phyloP scores from a whole-genome alignment of 345 rosid genomes.

The Trapa bicornis region DNA sequence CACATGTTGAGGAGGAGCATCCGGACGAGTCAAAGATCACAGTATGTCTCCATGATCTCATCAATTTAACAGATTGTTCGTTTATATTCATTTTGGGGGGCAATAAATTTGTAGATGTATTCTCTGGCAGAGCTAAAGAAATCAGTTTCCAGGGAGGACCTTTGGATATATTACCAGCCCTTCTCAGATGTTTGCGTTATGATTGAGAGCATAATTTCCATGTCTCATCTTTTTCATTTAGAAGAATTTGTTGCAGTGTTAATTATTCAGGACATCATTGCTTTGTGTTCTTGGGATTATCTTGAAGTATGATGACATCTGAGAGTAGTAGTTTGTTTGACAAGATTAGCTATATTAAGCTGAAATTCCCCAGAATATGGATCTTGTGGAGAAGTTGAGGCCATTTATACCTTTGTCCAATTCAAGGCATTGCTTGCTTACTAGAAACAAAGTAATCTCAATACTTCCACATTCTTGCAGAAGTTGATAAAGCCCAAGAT shows the following conservation, averaged over 20 bases:
- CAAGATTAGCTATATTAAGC: not conserved
- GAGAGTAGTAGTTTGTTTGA: not conserved
- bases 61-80: not conserved
- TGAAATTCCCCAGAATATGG: not conserved
- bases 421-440: not conserved
- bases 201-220: not conserved
- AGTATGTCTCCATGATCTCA: not conserved
- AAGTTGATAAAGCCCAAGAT: not conserved
- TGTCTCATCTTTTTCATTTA: not conserved
- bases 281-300: not conserved
- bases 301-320: not conserved
- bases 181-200: not conserved
- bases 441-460: not conserved
- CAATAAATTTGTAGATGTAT: not conserved
- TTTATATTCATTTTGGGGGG: not conserved
- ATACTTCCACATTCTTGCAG: not conserved
- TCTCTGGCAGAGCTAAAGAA: not conserved
- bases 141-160: not conserved
- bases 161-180: not conserved
- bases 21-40: not conserved
- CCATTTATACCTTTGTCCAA: not conserved
- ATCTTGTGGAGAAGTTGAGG: not conserved
- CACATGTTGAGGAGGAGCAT: slow-evolving; percentile 2
- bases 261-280: not conserved
- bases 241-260: not conserved